Conservation (phyloP, 306 rosid genomes). For the Albizia julibrissin region DNA sequence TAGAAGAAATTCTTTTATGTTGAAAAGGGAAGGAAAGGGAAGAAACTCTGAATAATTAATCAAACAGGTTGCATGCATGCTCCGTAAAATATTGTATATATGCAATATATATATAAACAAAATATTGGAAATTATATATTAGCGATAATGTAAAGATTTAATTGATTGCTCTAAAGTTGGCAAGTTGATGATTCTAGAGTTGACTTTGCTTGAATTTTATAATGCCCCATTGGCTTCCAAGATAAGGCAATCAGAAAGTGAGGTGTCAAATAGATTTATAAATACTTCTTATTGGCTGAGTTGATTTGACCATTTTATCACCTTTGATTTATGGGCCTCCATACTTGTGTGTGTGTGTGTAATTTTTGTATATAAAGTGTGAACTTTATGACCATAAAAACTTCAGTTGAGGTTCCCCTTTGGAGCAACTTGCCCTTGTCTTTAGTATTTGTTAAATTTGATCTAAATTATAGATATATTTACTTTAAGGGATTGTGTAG, state of each 20-base stretch:
- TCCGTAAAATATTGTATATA: too few species aligned
- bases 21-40: neutral
- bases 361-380: neutral
- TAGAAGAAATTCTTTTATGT: neutral
- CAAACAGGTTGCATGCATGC: too few species aligned
- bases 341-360: too few species aligned
- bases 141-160: neutral
- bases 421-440: neutral
- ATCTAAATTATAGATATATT: too few species aligned
- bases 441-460: neutral
- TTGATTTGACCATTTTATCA: neutral
- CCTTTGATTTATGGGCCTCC: neutral
- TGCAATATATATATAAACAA: too few species aligned
- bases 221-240: constrained; percentile 13
- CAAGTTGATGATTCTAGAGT: constrained; percentile 20
- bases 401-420: neutral
- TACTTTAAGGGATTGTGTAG: neutral
- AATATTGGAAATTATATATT: neutral
- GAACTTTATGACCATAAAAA: neutral
- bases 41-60: too few species aligned
- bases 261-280: neutral
- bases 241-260: neutral
- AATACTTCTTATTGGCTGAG: neutral
- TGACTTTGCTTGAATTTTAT: constrained; percentile 26
- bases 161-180: neutral